Base-by-base conservation (phyloP, 1,284 basidiomycete genomes). In the Apiotrichum siamense region DNA sequence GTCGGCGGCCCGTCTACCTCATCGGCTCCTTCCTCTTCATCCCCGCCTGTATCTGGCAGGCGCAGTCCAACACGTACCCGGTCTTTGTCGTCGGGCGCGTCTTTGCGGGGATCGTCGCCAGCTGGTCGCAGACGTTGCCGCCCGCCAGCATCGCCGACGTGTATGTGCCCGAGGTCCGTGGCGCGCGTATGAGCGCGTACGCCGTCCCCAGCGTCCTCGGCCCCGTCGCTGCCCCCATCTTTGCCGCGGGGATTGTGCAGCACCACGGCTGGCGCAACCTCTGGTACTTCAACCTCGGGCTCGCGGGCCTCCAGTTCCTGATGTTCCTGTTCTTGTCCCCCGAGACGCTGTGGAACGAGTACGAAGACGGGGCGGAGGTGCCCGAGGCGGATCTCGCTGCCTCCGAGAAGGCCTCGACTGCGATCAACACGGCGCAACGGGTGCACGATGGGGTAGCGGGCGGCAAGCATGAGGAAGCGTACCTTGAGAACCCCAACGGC, bases 11-110 rank as follows among this genome's bases (percentile, higher is more conserved):
- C 0, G 63, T 67, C 7, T 70, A 69, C 58, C 50, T 74, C 38
- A 35, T 72, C 42, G 66, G 66, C n/a, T 69, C 69, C 40, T 49
- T 63, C 3, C 60, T 72, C 24, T 72, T 67, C 59, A 54, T 74
- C 13, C 68, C 67, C 1, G 66, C 64, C 49, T 60, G 60, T 15
- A 52, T 72, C 27, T 74, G 72, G 71, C 55, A 65, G 42, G 63
- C 69, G 0, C 51, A 63, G 9, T 60, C 66, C 2, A 54, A 57
- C 4, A 54, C 33, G 15, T 66, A 64, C 50, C 44, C 37, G 20
- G 50, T 43, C 27, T 66, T 64, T 24, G 50, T 41, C 27, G 52
- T 54, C 29, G 64, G 55, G 9, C 60, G 66, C 23, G 49, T 61
- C n/a, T 49, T 69, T 31, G 58, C 63, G 4, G 63, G 65, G 27